Evolutionary conservation across 2,329 filamentous ascomycete genomes (phyloP), one percentile per base, ranked within the genome.

Genomic region (Ascochyta clinopodiicola): DNA sequence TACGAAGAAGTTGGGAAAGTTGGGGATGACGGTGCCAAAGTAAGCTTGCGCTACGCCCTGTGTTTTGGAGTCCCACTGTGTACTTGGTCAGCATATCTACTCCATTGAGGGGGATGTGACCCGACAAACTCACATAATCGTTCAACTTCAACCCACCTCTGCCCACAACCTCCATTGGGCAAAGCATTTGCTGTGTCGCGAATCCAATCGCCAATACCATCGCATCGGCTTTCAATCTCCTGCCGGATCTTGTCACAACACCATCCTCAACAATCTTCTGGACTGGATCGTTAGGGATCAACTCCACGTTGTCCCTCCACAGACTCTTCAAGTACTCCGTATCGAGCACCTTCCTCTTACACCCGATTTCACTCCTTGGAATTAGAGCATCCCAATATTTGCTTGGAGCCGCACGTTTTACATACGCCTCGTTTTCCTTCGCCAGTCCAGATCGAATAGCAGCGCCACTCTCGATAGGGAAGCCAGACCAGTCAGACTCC

Each of bases 131-230:
- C 51, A 74, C 68, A 53, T 79, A 74, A 19, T 78, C 66, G 13
- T 75, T 70, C 29, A 79, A 53, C 42, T 66, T 70, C 44, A 78
- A 54, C 3, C 80, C 80, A 10, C 75, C 64, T 22, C 76, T 66
- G 1, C 81, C 81, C 3, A 65, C 57, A 32, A 83, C 81, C 31
- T 81, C 71, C 70, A 84, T 77, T 0, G 79, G 80, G 31, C 73
- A 77, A 4, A 83, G 61, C 51, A 80, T 76, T 44, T 78, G 77
- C 45, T 79, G 76, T 1, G 81, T 81, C 39, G 79, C 73, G 42
- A 82, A 84, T 0, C 81, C 81, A 27, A 77, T 81, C 0, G 81
- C 81, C 2, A 82, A 72, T 8, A 84, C 66, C 49, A 84, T 80
- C 4, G 70, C 78, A 64, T 81, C 79, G 0, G 78, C 79, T n/a